These are phyloP conservation scores for Leptosphaerulina australis DNA, from an alignment of 2,329 filamentous ascomycete species.

Conservation along the genomic window DNA sequence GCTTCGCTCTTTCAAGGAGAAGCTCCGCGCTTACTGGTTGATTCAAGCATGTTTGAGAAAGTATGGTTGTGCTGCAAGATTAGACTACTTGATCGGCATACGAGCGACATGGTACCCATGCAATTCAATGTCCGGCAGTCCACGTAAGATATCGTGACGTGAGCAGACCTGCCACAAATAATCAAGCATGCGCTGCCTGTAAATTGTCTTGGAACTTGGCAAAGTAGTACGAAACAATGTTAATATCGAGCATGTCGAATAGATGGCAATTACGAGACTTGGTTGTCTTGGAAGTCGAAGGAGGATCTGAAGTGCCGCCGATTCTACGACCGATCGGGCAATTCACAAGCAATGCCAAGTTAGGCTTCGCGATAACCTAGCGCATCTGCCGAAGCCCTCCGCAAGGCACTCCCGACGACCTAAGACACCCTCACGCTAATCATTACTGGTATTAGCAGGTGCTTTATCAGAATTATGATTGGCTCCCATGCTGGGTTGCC, in stretches of 20 bases:
- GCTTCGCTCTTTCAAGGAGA: background rate
- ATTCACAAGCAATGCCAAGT: conserved; percentile 18
- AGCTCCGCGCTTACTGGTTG: background rate
- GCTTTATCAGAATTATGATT: background rate
- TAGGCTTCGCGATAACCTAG: conserved; percentile 10
- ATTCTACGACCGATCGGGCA: conserved; percentile 10
- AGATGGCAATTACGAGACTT: background rate
- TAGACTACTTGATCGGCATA: background rate
- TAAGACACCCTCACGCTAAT: background rate
- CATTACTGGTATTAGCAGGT: conserved; percentile 12
- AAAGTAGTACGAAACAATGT: background rate
- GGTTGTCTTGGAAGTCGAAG: background rate
- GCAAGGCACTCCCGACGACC: background rate
- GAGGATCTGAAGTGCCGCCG: conserved; percentile 9
- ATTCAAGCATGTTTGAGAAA: background rate
- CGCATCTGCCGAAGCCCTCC: background rate
- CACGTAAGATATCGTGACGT: background rate
- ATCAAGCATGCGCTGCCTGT: conserved; percentile 1
- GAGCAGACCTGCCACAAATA: conserved; percentile 18
- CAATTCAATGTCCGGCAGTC: background rate
- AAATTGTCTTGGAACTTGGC: conserved; percentile 15
- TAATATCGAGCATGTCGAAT: conserved; percentile 13
- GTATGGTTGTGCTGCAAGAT: background rate
- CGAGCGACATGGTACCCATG: background rate
- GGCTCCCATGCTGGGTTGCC: conserved; percentile 1